These are phyloP conservation scores for Xylariales sp. DNA, from an alignment of 2,329 filamentous ascomycete species.

Conservation along the genomic window DNA sequence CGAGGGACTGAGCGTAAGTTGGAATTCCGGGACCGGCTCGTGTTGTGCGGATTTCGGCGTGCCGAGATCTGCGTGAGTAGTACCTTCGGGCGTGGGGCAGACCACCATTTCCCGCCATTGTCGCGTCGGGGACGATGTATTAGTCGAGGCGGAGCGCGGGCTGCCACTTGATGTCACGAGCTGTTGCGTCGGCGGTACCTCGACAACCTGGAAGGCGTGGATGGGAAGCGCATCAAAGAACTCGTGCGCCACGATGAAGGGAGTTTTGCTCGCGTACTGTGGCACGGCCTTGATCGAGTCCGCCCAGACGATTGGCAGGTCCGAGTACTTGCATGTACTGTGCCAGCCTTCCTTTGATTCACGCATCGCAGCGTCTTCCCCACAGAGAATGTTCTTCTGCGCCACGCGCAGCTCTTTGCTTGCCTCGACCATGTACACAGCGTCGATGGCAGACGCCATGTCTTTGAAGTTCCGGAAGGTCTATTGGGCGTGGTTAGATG, in stretches of 20 bases:
- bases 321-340: constrained; percentile 79
- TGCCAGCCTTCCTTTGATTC: constrained; percentile 79
- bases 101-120: constrained; percentile 90
- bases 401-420: constrained; percentile 80
- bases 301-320: constrained; percentile 85
- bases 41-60: constrained; percentile 64
- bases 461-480: constrained; percentile 85
- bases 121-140: constrained; percentile 51
- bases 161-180: constrained; percentile 58
- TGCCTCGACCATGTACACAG: constrained; percentile 96
- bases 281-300: constrained; percentile 89
- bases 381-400: constrained; percentile 86
- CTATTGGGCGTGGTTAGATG: constrained; percentile 56
- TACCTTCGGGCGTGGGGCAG: constrained; percentile 69
- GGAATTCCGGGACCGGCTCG: constrained; percentile 81
- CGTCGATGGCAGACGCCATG: constrained; percentile 80
- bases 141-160: constrained; percentile 59
- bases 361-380: constrained; percentile 71
- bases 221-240: constrained; percentile 99
- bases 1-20: constrained; percentile 79
- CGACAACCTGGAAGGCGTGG: constrained; percentile 87
- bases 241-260: constrained; percentile 96
- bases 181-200: constrained; percentile 57
- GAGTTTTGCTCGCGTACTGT: constrained; percentile 74
- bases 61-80: constrained; percentile 64